Percentiles rank a stretch among this genome's conserved stretches.
Evolutionary conservation across 2,329 filamentous ascomycete genomes (phyloP).

Genomic region (Helotiales sp.): DNA sequence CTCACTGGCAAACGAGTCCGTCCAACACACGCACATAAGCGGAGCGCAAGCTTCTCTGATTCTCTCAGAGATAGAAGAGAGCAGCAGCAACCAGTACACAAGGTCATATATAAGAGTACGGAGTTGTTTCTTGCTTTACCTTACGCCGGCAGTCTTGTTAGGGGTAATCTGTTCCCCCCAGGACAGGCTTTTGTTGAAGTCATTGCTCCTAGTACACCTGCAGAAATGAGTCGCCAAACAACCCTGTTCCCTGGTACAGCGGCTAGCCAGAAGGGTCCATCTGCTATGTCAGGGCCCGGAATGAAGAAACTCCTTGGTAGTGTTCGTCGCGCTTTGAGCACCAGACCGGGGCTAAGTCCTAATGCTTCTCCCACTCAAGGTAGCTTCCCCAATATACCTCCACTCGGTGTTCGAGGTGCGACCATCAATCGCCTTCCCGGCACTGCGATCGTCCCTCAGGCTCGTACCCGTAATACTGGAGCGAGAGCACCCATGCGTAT

Average conservation of each 20-base stretch:
- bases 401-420: constrained; percentile 40
- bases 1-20: constrained; percentile 60
- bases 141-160: constrained; percentile 80
- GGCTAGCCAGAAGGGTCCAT: constrained; percentile 47
- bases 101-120: constrained; percentile 51
- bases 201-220: constrained; percentile 50
- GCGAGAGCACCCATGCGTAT: constrained; percentile 63
- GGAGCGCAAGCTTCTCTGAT: constrained; percentile 85
- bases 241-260: constrained; percentile 46
- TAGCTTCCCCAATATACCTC: constrained; percentile 35
- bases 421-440: constrained; percentile 60
- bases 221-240: constrained; percentile 50
- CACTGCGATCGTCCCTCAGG: constrained; percentile 60
- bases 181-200: constrained; percentile 77
- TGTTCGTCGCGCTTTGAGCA: constrained; percentile 79
- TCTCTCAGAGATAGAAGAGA: constrained; percentile 69
- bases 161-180: constrained; percentile 82
- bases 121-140: constrained; percentile 63
- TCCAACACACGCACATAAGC: constrained; percentile 66
- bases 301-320: constrained; percentile 87
- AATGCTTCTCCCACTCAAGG: constrained; percentile 37
- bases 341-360: constrained; percentile 31
- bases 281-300: constrained; percentile 67
- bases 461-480: constrained; percentile 45
- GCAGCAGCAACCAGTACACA: constrained; percentile 42